These are phyloP conservation scores for Fusarium sarcochroum DNA, from an alignment of 2,329 filamentous ascomycete species.

Conservation along the genomic window DNA sequence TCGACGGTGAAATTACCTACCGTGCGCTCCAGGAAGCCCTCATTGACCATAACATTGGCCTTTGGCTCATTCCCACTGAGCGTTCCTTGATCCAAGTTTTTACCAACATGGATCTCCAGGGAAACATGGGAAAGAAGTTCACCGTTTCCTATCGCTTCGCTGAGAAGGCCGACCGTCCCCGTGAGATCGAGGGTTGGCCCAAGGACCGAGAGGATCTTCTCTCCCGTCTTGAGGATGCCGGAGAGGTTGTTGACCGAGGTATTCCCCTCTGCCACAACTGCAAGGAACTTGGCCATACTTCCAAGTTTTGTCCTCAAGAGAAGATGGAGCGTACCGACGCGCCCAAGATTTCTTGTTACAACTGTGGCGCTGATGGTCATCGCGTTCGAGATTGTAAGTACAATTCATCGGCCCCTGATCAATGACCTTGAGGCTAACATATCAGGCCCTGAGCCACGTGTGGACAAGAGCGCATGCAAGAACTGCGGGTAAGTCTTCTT, in stretches of 20 bases:
- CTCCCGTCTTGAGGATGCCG: conserved; percentile 74
- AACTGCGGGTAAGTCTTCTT: conserved; percentile 69
- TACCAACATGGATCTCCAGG: conserved; percentile 81
- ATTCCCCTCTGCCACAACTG: conserved; percentile 75
- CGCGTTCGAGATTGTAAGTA: conserved; percentile 77
- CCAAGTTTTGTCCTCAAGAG: conserved; percentile 73
- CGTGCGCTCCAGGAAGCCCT: conserved; percentile 72
- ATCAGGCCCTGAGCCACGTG: conserved; percentile 69
- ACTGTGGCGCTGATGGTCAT: conserved; percentile 75
- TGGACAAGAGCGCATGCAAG: conserved; percentile 76
- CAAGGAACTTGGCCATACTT: conserved; percentile 72
- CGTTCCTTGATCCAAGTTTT: conserved; percentile 68
- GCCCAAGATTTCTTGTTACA: conserved; percentile 71
- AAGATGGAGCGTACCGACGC: conserved; percentile 63
- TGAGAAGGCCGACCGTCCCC: conserved; percentile 69
- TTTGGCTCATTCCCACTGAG: conserved; percentile 75
- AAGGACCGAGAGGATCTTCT: conserved; percentile 71
- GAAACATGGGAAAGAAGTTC: conserved; percentile 75
- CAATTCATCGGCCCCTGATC: not conserved
- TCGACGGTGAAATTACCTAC: conserved; percentile 69
- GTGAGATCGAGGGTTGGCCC: conserved; percentile 73
- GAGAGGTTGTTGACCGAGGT: conserved; percentile 72
- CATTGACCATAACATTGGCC: conserved; percentile 64
- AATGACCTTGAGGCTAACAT: conserved; percentile 23
- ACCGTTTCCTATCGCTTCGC: conserved; percentile 74